Base-by-base conservation (phyloP, 2,329 filamentous ascomycete genomes). In the Coniochaeta sp. region DNA sequence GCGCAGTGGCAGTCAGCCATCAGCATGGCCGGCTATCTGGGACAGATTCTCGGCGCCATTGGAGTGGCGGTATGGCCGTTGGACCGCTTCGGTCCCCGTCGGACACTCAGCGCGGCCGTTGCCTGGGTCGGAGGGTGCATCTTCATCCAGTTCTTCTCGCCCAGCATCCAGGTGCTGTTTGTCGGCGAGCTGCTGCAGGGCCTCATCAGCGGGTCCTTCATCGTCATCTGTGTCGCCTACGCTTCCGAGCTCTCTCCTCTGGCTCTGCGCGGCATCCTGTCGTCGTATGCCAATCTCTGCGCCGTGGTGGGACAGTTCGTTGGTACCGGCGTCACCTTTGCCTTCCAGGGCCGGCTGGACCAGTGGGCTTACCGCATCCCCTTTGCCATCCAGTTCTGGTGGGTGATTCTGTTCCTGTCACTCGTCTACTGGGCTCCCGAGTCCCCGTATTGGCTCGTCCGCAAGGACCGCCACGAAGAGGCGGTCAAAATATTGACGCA, bases 131-230 rank as follows among this genome's bases (percentile, higher is more conserved):
- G 67, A 16, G 68, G 56, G 1, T 70, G 72, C 53, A 68, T 75
- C 53, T 75, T 75, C 60, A 66, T 76, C 35, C 69, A 75, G 51
- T 74, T 74, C 62, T 75, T 73, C 57, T 69, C 70, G 27, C 60
- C 64, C 13, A 67, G 66, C 0, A 63, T 71, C 3, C 61, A 65
- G 2, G 65, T 71, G 5, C 62, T 76, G 3, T 66, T 75, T 14
- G 67, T 71, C 16, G 69, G 71, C 18, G 70, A 77, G 63, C 63
- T 78, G 3, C 63, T 78, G 6, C 68, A 70, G 38, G 75, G 75
- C 27, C 65, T 74, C 30, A 67, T 76, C 13, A 64, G 72, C 14
- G n/a, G n/a, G n/a, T 72, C 71, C 1, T 71, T 71, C 20, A 75
- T 73, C 53, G 69, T 68, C 2, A 67, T 71, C 30, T 62, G 59